phyloP scores from a whole-genome alignment of 164 flowering plant species.

The Liquidambar formosana region DNA sequence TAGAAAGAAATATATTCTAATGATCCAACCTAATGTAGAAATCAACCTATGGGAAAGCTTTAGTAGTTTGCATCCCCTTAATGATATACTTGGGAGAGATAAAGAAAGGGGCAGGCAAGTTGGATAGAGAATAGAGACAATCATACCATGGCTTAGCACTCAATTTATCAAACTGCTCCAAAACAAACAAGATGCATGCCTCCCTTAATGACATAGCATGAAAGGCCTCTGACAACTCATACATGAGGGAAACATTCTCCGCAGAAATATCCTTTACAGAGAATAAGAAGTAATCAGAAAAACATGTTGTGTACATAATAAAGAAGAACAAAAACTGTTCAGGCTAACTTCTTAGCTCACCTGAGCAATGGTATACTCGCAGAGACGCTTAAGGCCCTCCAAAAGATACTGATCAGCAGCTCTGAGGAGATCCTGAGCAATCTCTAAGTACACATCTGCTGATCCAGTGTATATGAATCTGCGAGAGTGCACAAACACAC shows the following conservation, averaged over 20 bases:
- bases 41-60: no score
- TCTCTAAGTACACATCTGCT: slow-evolving; percentile 49
- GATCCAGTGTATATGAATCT: slow-evolving; percentile 76
- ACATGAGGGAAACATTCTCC: slow-evolving; percentile 66
- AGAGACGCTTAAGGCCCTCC: slow-evolving; percentile 69
- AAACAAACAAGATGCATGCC: slow-evolving; percentile 56
- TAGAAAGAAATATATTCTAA: no score
- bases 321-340: not conserved
- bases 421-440: slow-evolving; percentile 72
- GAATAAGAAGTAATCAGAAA: not conserved
- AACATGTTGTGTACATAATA: no score
- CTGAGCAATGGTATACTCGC: slow-evolving; percentile 67
- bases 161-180: slow-evolving; percentile 60
- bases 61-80: no score
- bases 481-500: slow-evolving; percentile 18
- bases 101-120: not conserved
- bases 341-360: slow-evolving; percentile 20
- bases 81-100: no score
- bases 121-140: not conserved
- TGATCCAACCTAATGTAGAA: no score
- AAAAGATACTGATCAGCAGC: slow-evolving; percentile 82
- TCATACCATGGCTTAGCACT: slow-evolving; percentile 53
- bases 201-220: slow-evolving; percentile 59
- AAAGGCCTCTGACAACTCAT: slow-evolving; percentile 72
- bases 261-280: slow-evolving; percentile 51